phyloP scores from a whole-genome alignment of 2,329 filamentous ascomycete species.

The Neofusicoccum sp. region DNA sequence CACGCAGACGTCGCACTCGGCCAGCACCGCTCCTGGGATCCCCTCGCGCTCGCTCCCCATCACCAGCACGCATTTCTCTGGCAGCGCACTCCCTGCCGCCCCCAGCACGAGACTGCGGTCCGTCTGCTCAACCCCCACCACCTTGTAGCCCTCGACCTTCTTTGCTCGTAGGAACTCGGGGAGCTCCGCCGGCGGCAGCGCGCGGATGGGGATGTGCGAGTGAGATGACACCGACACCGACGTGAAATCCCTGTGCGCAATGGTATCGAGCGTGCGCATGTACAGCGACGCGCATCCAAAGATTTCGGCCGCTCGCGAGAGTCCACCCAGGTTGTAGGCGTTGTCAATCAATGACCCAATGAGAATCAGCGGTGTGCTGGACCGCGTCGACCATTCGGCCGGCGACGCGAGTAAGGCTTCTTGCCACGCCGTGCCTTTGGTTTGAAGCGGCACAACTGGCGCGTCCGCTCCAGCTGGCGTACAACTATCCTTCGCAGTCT shows the following conservation, averaged over 20 bases:
- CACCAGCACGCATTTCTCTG: constrained; percentile 40
- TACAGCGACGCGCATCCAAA: constrained; percentile 49
- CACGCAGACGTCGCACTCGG: constrained; percentile 51
- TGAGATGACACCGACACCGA: constrained; percentile 51
- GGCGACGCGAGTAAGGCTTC: constrained; percentile 31
- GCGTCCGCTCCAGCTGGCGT: neutral
- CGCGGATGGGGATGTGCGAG: constrained; percentile 47
- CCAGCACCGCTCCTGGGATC: constrained; percentile 48
- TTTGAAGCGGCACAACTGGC: constrained; percentile 44
- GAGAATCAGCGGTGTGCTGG: constrained; percentile 42
- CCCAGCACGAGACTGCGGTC: constrained; percentile 49
- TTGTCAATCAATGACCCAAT: constrained; percentile 52
- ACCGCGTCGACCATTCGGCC: constrained; percentile 23
- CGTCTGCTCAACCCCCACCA: constrained; percentile 57
- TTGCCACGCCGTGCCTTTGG: constrained; percentile 49
- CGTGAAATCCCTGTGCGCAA: constrained; percentile 49
- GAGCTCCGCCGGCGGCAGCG: constrained; percentile 32
- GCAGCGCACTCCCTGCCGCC: constrained; percentile 23
- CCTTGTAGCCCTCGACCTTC: constrained; percentile 48
- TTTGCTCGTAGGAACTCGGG: constrained; percentile 40
- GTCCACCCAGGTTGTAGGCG: constrained; percentile 50
- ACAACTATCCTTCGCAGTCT: neutral
- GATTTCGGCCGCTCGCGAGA: constrained; percentile 52
- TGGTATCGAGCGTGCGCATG: constrained; percentile 41
- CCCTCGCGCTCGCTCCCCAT: constrained; percentile 53